These are phyloP conservation scores for Pythium volutum DNA, from an alignment of 352 stramenopile genomes.

Conservation along the genomic window DNA sequence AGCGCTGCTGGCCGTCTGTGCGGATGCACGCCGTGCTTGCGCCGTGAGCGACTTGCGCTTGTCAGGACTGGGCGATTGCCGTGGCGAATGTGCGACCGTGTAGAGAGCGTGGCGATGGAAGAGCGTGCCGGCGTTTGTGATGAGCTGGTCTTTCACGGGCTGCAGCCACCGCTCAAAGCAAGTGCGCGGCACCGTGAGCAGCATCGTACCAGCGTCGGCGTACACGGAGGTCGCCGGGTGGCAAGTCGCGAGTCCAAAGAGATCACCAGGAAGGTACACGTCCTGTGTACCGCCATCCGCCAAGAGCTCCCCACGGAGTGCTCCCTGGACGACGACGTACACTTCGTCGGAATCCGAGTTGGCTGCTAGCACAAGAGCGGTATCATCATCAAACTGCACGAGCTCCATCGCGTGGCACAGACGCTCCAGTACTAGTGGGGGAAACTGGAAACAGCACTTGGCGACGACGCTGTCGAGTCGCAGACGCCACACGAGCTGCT, in stretches of 20 bases:
- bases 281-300: background rate
- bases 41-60: constrained; percentile 24
- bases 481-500: constrained; percentile 31
- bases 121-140: constrained; percentile 39
- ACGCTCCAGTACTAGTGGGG: constrained; percentile 49
- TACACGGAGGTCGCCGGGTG: constrained; percentile 15
- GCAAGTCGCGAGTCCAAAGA: constrained; percentile 16
- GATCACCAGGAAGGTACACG: constrained; percentile 16
- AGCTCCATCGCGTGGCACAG: constrained; percentile 46
- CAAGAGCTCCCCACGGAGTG: background rate
- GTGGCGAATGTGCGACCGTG: background rate
- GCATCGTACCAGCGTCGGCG: constrained; percentile 31
- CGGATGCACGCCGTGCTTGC: constrained; percentile 15
- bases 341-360: constrained; percentile 28
- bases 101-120: constrained; percentile 26
- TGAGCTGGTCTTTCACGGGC: constrained; percentile 29
- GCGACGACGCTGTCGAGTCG: constrained; percentile 29
- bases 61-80: background rate
- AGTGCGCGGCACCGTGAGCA: constrained; percentile 34
- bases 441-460: constrained; percentile 56
- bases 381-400: constrained; percentile 17
- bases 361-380: constrained; percentile 17
- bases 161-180: constrained; percentile 46
- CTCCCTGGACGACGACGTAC: constrained; percentile 39
- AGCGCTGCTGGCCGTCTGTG: constrained; percentile 1